Evolutionary conservation across 2,329 filamentous ascomycete genomes (phyloP).

Genomic region (Aspergillus pseudoviridinutans): DNA sequence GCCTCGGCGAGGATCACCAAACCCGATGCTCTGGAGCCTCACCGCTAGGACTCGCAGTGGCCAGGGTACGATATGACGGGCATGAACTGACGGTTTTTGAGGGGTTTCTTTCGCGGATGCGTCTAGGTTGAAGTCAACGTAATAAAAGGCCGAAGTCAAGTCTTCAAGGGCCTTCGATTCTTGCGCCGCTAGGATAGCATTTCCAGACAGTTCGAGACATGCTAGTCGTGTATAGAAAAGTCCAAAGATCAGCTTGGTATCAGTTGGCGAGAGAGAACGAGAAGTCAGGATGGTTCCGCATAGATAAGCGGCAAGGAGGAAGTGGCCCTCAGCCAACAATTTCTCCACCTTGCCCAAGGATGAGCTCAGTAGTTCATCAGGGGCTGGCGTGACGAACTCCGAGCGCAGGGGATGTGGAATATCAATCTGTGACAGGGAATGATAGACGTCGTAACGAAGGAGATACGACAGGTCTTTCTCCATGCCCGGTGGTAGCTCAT

Average conservation of each 20-base stretch:
- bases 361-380: slow-evolving; percentile 51
- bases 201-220: slow-evolving; percentile 75
- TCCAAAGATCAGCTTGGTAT: slow-evolving; percentile 65
- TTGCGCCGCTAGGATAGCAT: slow-evolving; percentile 62
- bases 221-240: slow-evolving; percentile 78
- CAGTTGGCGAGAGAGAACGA: slow-evolving; percentile 39
- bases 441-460: slow-evolving; percentile 75
- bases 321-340: slow-evolving; percentile 70
- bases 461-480: slow-evolving; percentile 76
- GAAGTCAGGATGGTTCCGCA: slow-evolving; percentile 42
- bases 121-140: slow-evolving; percentile 29
- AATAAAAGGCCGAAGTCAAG: slow-evolving; percentile 54
- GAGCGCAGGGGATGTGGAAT: slow-evolving; percentile 65
- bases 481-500: slow-evolving; percentile 36
- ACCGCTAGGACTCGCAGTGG: slow-evolving; percentile 77
- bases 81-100: slow-evolving; percentile 59
- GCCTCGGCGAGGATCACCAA: slow-evolving; percentile 75
- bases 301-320: slow-evolving; percentile 67
- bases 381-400: slow-evolving; percentile 59
- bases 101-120: slow-evolving; percentile 53
- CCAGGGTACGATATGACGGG: slow-evolving; percentile 79
- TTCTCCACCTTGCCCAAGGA: slow-evolving; percentile 50
- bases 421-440: slow-evolving; percentile 65
- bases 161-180: slow-evolving; percentile 63
- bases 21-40: slow-evolving; percentile 78